These are phyloP conservation scores for Scenedesmus sp. DNA, from an alignment of 163 green algal species.

Conservation along the genomic window DNA sequence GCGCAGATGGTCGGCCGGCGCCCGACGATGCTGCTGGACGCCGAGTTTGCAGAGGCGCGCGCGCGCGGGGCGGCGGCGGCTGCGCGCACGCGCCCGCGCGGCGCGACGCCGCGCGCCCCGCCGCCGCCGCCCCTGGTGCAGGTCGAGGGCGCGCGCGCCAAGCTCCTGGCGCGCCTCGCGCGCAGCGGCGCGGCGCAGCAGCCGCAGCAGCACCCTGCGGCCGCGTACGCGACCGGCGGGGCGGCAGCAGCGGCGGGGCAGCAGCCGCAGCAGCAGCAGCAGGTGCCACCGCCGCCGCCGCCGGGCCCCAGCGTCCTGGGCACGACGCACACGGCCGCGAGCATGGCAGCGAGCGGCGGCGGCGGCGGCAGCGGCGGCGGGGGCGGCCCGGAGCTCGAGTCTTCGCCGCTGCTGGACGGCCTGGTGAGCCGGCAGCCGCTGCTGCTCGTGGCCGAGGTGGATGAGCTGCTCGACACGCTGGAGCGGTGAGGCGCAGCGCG, in stretches of 20 bases:
- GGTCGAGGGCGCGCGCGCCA: conserved; percentile 14
- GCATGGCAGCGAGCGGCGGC: too few relatives aligned
- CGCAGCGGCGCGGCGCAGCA: not conserved
- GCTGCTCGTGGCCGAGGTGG: conserved; percentile 28
- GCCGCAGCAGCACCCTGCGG: not conserved
- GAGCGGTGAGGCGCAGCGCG: conserved; percentile 13
- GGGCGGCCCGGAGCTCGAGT: not conserved
- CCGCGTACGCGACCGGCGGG: too few relatives aligned
- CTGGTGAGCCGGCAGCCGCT: conserved; percentile 33
- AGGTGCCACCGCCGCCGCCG: not conserved
- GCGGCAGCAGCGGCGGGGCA: not conserved
- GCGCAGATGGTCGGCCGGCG: conserved; percentile 26
- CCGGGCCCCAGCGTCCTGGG: not conserved
- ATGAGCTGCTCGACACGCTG: conserved; percentile 25
- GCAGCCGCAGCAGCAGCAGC: not conserved
- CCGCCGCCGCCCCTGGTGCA: too few relatives aligned
- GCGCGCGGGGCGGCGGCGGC: not conserved
- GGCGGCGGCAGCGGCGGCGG: not conserved
- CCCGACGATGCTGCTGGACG: conserved; percentile 36
- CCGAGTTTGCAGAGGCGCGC: conserved; percentile 16
- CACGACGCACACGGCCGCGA: too few relatives aligned
- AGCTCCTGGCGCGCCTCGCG: conserved; percentile 7
- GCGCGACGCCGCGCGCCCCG: too few relatives aligned
- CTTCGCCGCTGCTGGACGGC: conserved; percentile 17
- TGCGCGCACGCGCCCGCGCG: too few relatives aligned